Evolutionary conservation across 192 early-diverging fungal genomes (phyloP).

Genomic region (Phycomyces blakesleeanus): DNA sequence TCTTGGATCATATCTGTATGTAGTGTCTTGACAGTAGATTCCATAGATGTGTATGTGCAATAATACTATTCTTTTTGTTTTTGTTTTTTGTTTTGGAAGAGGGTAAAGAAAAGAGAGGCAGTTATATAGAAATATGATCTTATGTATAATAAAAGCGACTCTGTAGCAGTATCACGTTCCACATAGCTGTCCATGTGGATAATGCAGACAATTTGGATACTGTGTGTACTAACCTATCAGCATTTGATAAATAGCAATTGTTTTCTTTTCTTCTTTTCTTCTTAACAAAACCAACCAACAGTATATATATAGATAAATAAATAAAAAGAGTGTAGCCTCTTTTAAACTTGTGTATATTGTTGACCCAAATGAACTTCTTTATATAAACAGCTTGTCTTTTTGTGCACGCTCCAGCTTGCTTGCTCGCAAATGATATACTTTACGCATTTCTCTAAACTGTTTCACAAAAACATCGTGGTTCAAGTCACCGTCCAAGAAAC

Average conservation of each 20-base stretch:
- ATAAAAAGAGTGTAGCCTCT: neutral
- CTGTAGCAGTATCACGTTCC: neutral
- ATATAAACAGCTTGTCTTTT: slow-evolving; percentile 28
- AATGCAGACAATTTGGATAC: neutral
- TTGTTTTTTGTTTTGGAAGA: neutral
- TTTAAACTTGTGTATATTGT: neutral
- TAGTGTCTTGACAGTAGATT: neutral
- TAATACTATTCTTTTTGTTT: too few species aligned
- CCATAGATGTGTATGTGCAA: neutral
- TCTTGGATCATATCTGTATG: slow-evolving; percentile 4
- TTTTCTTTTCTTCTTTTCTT: too few species aligned
- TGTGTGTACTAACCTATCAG: neutral
- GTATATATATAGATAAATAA: neutral
- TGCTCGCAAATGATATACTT: slow-evolving; percentile 52
- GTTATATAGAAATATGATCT: neutral
- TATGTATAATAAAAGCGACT: neutral
- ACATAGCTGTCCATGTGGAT: neutral
- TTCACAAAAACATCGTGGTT: slow-evolving; percentile 46
- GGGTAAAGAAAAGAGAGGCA: neutral
- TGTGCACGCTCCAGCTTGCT: slow-evolving; percentile 46
- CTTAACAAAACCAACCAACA: neutral
- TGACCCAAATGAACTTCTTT: neutral
- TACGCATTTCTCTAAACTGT: slow-evolving; percentile 48
- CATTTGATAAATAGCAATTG: neutral
- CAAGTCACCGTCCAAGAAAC: slow-evolving; percentile 50